Percentiles rank a stretch among this genome's conserved stretches.
phyloP scores from a whole-genome alignment of 1,139 yeast species.

The Debaryomyces sp. region DNA sequence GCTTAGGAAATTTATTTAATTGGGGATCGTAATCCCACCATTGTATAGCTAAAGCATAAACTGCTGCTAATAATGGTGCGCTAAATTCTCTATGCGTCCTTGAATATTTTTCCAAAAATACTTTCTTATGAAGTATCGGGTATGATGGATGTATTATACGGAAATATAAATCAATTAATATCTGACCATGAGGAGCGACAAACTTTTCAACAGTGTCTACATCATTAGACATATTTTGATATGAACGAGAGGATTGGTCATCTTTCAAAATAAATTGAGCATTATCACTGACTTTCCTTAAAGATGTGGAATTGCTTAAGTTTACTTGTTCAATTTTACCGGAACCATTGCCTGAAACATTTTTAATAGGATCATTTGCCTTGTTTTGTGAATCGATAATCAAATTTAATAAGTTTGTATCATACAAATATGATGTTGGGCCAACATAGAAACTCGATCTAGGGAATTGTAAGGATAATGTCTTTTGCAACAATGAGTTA shows the following conservation, averaged over 20 bases:
- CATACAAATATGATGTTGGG: conserved; percentile 67
- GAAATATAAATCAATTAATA: conserved; percentile 69
- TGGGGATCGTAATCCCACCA: conserved; percentile 87
- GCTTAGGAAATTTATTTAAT: conserved; percentile 64
- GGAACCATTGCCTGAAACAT: conserved; percentile 13
- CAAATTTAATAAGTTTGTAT: conserved; percentile 55
- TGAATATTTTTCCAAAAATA: conserved; percentile 73
- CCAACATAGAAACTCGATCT: conserved; percentile 78
- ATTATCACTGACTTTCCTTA: conserved; percentile 66
- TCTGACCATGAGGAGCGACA: conserved; percentile 78
- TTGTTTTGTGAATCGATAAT: conserved; percentile 49
- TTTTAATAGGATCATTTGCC: conserved; percentile 9
- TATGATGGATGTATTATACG: conserved; percentile 77
- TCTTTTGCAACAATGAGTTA: conserved; percentile 47
- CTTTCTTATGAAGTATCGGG: conserved; percentile 76
- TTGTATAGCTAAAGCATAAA: conserved; percentile 72
- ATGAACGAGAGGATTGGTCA: conserved; percentile 68
- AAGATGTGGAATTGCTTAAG: conserved; percentile 56
- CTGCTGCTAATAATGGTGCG: conserved; percentile 76
- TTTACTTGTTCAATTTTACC: conserved; percentile 65
- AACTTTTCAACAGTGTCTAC: conserved; percentile 72
- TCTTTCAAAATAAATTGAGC: conserved; percentile 71
- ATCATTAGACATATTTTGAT: conserved; percentile 63
- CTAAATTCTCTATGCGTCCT: conserved; percentile 78
- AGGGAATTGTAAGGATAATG: conserved; percentile 63